phyloP scores from a whole-genome alignment of 768 basidiomycete genomes.

The Boletus insuetus region DNA sequence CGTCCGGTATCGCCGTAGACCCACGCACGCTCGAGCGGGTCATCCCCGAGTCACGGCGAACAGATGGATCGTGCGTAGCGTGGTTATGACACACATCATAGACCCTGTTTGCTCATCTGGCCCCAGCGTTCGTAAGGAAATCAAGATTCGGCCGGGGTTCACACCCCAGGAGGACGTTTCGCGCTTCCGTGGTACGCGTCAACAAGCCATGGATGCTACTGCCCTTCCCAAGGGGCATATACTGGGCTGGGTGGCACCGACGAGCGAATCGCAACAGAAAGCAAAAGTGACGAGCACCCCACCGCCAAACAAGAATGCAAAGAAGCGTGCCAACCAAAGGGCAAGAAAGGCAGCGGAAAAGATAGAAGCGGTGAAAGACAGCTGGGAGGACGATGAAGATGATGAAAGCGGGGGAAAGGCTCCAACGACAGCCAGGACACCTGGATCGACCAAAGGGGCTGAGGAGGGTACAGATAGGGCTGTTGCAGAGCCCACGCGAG shows the following conservation, averaged over 20 bases:
- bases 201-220: slow-evolving; percentile 66
- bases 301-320: slow-evolving; percentile 74
- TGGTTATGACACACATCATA: not conserved
- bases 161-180: slow-evolving; percentile 92
- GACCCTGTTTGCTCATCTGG: slow-evolving; percentile 8
- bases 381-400: slow-evolving; percentile 76
- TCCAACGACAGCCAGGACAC: slow-evolving; percentile 16
- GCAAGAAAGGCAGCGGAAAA: slow-evolving; percentile 62
- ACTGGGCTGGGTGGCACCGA: slow-evolving; percentile 73
- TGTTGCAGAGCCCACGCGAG: not conserved
- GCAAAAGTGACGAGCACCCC: slow-evolving; percentile 27
- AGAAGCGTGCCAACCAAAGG: slow-evolving; percentile 76
- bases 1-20: slow-evolving; percentile 80
- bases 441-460: slow-evolving; percentile 1
- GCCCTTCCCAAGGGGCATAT: slow-evolving; percentile 76
- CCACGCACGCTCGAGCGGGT: slow-evolving; percentile 85
- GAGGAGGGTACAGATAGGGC: not conserved
- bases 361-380: slow-evolving; percentile 60
- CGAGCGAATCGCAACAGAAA: slow-evolving; percentile 37
- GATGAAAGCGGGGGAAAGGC: slow-evolving; percentile 26
- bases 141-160: slow-evolving; percentile 89
- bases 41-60: slow-evolving; percentile 77
- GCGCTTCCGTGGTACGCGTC: slow-evolving; percentile 78
- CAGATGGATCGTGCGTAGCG: slow-evolving; percentile 75
- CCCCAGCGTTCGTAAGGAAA: slow-evolving; percentile 76